These are phyloP conservation scores for Globisporangium rhizosaccharum DNA, from an alignment of 352 stramenopile genomes.

Conservation along the genomic window DNA sequence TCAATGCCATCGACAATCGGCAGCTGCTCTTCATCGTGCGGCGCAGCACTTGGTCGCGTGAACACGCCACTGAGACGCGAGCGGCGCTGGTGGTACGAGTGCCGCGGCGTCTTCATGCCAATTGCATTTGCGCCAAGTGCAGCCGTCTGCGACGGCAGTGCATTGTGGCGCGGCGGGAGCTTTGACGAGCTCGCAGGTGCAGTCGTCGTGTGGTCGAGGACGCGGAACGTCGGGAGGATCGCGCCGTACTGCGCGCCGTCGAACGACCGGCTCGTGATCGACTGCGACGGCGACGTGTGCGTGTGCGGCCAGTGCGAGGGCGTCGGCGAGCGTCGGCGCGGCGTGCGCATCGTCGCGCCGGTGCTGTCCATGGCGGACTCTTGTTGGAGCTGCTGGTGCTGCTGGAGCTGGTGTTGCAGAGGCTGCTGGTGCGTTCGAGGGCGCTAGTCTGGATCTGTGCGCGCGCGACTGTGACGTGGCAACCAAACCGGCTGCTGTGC, in stretches of 20 bases:
- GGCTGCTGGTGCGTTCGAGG: too few species aligned
- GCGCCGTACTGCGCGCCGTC: conserved; percentile 24
- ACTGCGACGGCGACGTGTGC: conserved; percentile 23
- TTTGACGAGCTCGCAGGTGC: neutral
- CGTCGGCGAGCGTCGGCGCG: conserved; percentile 33
- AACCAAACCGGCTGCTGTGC: too few species aligned
- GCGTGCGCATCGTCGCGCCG: conserved; percentile 68
- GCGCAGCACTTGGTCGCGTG: conserved; percentile 2
- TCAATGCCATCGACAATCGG: conserved; percentile 2
- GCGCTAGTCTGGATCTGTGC: too few species aligned
- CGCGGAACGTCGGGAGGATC: conserved; percentile 14
- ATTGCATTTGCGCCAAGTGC: neutral
- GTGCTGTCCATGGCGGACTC: conserved; percentile 63
- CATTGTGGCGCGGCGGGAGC: conserved; percentile 10
- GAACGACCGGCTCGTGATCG: conserved; percentile 23
- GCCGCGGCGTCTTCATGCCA: conserved; percentile 40
- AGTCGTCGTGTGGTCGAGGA: neutral
- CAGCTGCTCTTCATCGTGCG: conserved; percentile 11
- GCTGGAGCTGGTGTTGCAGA: too few species aligned
- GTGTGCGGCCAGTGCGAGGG: conserved; percentile 11
- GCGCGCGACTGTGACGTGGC: too few species aligned
- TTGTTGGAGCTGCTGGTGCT: too few species aligned
- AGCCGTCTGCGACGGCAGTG: neutral
- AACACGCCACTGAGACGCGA: conserved; percentile 7
- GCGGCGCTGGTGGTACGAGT: conserved; percentile 42